phyloP scores from a whole-genome alignment of 1,139 yeast species.

The Wickerhamomyces sp. region DNA sequence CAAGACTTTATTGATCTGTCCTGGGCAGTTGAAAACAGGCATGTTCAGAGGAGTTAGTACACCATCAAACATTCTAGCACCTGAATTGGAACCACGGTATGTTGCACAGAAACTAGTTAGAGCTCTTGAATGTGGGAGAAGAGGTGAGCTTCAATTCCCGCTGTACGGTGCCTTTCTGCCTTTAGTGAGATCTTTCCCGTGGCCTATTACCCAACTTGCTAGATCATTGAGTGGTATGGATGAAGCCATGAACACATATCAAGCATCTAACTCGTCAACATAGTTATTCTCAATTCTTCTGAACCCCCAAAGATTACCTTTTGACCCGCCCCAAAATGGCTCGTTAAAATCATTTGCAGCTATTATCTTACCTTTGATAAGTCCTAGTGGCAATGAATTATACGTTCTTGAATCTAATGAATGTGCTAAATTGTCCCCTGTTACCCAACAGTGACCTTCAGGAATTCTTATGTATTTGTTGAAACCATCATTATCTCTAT shows the following conservation, averaged over 20 bases:
- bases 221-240: conserved; percentile 63
- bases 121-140: conserved; percentile 53
- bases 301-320: conserved; percentile 45
- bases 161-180: conserved; percentile 73
- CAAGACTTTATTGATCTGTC: conserved; percentile 71
- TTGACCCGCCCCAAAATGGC: conserved; percentile 28
- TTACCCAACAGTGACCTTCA: conserved; percentile 93
- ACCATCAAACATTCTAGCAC: conserved; percentile 74
- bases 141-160: conserved; percentile 72
- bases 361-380: conserved; percentile 83
- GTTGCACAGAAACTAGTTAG: conserved; percentile 58
- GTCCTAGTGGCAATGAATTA: conserved; percentile 81
- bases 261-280: conserved; percentile 20
- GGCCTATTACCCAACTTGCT: conserved; percentile 57
- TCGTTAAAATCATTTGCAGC: conserved; percentile 46
- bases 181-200: conserved; percentile 62
- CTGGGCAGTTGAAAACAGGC: conserved; percentile 75
- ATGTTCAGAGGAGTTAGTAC: conserved; percentile 70
- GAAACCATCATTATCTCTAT: conserved; percentile 28
- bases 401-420: conserved; percentile 91
- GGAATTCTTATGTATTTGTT: conserved; percentile 67
- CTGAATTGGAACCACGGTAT: conserved; percentile 62
- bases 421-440: conserved; percentile 87
- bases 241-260: conserved; percentile 36
- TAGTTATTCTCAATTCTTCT: conserved; percentile 47